phyloP scores from a whole-genome alignment of 1,284 basidiomycete genomes.

The Cryptococcus depauperatus region DNA sequence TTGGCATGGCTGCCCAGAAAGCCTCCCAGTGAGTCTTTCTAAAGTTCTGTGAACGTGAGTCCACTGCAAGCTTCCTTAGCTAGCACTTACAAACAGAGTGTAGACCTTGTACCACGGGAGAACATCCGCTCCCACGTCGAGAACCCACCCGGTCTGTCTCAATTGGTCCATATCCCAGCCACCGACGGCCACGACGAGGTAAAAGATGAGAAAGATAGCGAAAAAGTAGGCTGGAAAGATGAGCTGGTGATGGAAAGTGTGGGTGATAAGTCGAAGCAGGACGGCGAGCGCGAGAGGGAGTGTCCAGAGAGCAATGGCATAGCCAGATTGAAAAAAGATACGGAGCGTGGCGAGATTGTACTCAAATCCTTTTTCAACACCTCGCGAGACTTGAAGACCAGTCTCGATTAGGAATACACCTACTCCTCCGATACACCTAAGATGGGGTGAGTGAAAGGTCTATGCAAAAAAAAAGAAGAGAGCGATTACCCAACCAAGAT shows the following conservation, averaged over 20 bases:
- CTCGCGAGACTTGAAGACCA: slow-evolving; percentile 75
- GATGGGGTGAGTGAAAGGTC: neutral
- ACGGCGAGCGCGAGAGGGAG: slow-evolving; percentile 71
- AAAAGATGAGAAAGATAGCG: slow-evolving; percentile 74
- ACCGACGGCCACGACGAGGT: slow-evolving; percentile 62
- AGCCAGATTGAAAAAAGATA: slow-evolving; percentile 54
- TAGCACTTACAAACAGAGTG: slow-evolving; percentile 56
- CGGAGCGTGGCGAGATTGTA: slow-evolving; percentile 56
- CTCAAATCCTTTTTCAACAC: slow-evolving; percentile 72
- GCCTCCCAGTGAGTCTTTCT: slow-evolving; percentile 55
- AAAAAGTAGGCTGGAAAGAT: slow-evolving; percentile 90
- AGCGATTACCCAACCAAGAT: slow-evolving; percentile 71
- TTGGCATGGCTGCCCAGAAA: slow-evolving; percentile 66
- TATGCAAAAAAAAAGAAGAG: too few relatives aligned
- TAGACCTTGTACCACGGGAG: slow-evolving; percentile 79
- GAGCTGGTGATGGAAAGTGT: slow-evolving; percentile 74
- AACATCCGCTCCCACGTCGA: slow-evolving; percentile 59
- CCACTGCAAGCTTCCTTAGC: neutral
- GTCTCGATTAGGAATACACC: slow-evolving; percentile 86
- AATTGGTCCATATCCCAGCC: slow-evolving; percentile 58
- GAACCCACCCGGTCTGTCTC: slow-evolving; percentile 73
- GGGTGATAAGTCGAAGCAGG: slow-evolving; percentile 70
- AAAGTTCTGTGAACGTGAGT: slow-evolving; percentile 48
- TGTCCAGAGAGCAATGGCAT: slow-evolving; percentile 64
- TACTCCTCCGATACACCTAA: slow-evolving; percentile 87